Conservation (phyloP, 768 basidiomycete species). For the Collybia mongolica region DNA sequence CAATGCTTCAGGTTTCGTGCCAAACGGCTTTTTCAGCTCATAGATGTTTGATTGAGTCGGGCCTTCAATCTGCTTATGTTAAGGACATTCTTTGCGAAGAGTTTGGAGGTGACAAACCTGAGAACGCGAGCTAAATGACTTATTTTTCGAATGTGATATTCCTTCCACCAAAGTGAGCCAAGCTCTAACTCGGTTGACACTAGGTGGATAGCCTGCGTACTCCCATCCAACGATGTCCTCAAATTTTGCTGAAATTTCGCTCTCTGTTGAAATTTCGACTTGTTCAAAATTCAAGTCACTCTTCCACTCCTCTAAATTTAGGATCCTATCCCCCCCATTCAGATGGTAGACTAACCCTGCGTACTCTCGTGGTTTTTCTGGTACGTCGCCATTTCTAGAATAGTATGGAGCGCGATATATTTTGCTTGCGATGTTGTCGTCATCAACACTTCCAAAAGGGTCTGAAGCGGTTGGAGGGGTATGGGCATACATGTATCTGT, state of each 20-base stretch:
- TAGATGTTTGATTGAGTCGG: conserved; percentile 75
- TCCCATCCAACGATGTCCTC: conserved; percentile 70
- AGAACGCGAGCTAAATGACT: conserved; percentile 18
- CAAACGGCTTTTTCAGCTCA: conserved; percentile 62
- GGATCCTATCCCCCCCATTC: conserved; percentile 60
- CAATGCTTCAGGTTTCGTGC: conserved; percentile 13
- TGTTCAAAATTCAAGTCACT: background rate
- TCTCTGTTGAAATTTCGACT: background rate
- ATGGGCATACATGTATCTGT: conserved; percentile 46
- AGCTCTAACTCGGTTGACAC: conserved; percentile 45
- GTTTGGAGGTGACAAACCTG: conserved; percentile 40
- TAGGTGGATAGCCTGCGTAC: conserved; percentile 71
- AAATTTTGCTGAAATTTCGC: conserved; percentile 19
- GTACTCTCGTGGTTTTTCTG: conserved; percentile 69
- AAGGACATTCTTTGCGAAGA: background rate
- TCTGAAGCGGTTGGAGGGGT: conserved; percentile 50
- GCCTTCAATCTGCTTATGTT: conserved; percentile 51
- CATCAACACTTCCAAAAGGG: conserved; percentile 42
- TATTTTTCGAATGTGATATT: conserved; percentile 13
- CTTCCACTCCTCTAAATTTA: conserved; percentile 62
- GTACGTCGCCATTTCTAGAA: conserved; percentile 68
- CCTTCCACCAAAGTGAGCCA: conserved; percentile 46
- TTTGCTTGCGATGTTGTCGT: conserved; percentile 50
- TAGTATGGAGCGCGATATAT: conserved; percentile 83
- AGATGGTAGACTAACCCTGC: conserved; percentile 76